A percentile compares a stretch with the other conserved stretches of the same genome.
Evolutionary conservation across 169 alveolate species (phyloP).

Genomic region (Cryptosporidium sp.): DNA sequence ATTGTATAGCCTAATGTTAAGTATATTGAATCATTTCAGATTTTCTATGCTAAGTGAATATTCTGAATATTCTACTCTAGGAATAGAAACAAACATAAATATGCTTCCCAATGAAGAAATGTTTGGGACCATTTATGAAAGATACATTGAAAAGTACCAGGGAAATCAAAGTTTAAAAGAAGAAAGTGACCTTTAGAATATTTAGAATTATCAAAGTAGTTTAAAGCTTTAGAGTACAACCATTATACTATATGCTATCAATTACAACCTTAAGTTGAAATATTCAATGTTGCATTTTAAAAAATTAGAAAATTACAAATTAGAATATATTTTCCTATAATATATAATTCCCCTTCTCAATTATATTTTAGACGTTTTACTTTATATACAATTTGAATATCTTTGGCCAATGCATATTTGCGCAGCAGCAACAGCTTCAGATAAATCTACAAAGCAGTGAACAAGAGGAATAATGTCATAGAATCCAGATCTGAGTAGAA

Average conservation of each 20-base stretch:
- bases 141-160: conserved; percentile 23
- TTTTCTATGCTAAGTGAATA: conserved; percentile 79
- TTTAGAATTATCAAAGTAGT: conserved; percentile 4
- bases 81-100: conserved; percentile 76
- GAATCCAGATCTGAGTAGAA: conserved; percentile 68
- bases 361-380: not conserved
- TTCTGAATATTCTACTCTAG: conserved; percentile 79
- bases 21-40: conserved; percentile 31
- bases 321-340: not conserved
- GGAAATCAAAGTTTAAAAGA: not conserved
- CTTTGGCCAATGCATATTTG: conserved; percentile 35
- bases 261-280: not conserved
- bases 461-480: conserved; percentile 72
- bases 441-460: conserved; percentile 62
- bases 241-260: not conserved
- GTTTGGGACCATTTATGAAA: conserved; percentile 42
- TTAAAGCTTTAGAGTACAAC: conserved; percentile 5
- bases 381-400: not conserved
- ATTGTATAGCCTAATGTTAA: not conserved
- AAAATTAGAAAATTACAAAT: not conserved
- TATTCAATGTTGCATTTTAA: not conserved
- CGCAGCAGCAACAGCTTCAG: conserved; percentile 72
- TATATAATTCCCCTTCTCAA: not conserved
- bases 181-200: not conserved
- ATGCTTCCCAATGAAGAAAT: conserved; percentile 78